Conservation (phyloP, 495 filamentous ascomycete genomes). For the Talaromyces proteolyticus region DNA sequence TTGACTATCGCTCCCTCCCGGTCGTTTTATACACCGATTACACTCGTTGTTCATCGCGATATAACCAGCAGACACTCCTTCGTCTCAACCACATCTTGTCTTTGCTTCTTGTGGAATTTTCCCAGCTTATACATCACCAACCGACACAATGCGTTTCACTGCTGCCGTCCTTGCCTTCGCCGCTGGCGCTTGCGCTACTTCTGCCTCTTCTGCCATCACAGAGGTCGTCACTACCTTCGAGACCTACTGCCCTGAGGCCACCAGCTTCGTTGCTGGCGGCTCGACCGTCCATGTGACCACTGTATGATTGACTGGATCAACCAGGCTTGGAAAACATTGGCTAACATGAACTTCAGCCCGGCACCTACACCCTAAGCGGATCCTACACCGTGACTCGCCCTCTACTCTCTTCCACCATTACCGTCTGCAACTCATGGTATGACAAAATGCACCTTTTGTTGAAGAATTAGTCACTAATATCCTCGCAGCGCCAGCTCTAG, state of each 20-base stretch:
- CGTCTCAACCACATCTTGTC: constrained; percentile 17
- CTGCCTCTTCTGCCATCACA: constrained; percentile 51
- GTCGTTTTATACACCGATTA: constrained; percentile 36
- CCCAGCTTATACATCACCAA: constrained; percentile 8
- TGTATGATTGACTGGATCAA: no score
- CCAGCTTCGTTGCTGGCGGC: constrained; percentile 60
- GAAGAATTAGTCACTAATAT: background rate
- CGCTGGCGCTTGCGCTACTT: constrained; percentile 27
- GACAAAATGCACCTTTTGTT: background rate
- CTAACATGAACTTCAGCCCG: constrained; percentile 47
- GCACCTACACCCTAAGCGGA: constrained; percentile 70
- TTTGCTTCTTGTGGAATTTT: constrained; percentile 5
- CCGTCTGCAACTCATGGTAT: constrained; percentile 64
- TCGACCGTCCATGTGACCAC: constrained; percentile 76
- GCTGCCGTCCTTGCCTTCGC: constrained; percentile 58
- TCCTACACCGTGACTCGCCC: constrained; percentile 64
- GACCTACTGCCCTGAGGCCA: constrained; percentile 81
- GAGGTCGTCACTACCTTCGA: constrained; percentile 74
- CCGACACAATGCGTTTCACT: constrained; percentile 83
- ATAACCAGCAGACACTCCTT: constrained; percentile 15
- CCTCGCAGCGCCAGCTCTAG: constrained; percentile 17
- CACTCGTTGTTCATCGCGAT: constrained; percentile 39
- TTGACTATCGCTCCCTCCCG: constrained; percentile 19
- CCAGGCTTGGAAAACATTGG: no score
- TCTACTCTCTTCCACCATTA: constrained; percentile 54